These are phyloP conservation scores for Fraxinus ornus DNA, from an alignment of 305 asterid species.

Conservation along the genomic window DNA sequence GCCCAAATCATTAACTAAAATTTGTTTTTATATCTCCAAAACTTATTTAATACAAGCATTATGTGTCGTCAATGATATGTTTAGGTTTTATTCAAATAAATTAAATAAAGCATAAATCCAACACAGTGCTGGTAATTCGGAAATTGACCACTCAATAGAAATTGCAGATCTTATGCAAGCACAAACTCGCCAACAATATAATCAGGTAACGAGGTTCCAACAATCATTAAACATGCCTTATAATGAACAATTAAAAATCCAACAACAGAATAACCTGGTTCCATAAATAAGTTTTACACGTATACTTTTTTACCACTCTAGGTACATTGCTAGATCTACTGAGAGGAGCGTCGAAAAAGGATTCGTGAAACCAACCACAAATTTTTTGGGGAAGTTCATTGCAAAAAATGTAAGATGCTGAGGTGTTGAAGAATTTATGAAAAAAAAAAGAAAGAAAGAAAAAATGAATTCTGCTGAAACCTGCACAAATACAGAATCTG, in stretches of 20 bases:
- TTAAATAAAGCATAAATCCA: not conserved
- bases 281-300: not conserved
- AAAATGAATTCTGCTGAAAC: conserved; percentile 25
- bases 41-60: not conserved
- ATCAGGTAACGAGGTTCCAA: not conserved
- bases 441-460: too few relatives aligned
- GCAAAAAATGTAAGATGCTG: not conserved
- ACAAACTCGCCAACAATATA: not conserved
- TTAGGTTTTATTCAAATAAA: not conserved
- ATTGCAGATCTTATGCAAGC: not conserved
- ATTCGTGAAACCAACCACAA: not conserved
- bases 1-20: not conserved
- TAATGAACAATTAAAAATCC: not conserved
- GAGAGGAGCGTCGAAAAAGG: not conserved
- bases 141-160: not conserved
- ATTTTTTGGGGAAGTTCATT: not conserved
- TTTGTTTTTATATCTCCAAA: not conserved
- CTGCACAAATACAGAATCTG: conserved; percentile 85
- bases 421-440: not conserved
- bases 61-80: not conserved
- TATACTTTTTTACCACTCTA: not conserved
- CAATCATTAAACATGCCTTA: not conserved
- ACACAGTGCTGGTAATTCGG: not conserved
- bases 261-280: not conserved
- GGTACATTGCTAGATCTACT: not conserved